Evolutionary conservation across 441 rosid genomes (phyloP).

Genomic region (Arabidopsis hybrid): DNA sequence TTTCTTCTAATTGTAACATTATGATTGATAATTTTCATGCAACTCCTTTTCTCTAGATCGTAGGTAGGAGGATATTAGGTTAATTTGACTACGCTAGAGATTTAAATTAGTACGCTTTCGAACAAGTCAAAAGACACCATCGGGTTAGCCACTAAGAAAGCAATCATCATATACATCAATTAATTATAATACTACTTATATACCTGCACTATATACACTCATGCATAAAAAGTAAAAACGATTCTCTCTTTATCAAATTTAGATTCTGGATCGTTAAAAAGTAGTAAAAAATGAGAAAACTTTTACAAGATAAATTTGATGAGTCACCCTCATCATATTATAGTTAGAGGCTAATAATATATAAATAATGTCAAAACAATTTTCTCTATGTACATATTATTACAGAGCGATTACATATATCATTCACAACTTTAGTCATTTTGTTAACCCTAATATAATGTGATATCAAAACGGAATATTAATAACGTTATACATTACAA

Average conservation of each 20-base stretch:
- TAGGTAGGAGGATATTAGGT: slow-evolving; percentile 27
- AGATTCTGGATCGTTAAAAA: neutral
- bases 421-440: no score
- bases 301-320: neutral
- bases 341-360: neutral
- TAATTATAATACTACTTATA: neutral
- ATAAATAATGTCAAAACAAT: neutral
- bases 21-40: slow-evolving; percentile 31
- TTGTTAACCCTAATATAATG: neutral
- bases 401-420: no score
- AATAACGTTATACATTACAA: no score
- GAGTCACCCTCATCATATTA: neutral
- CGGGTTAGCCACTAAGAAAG: slow-evolving; percentile 36
- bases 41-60: slow-evolving; percentile 9
- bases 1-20: slow-evolving; percentile 2
- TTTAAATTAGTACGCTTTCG: slow-evolving; percentile 28
- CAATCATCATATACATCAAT: slow-evolving; percentile 9
- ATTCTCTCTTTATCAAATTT: neutral
- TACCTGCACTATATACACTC: neutral
- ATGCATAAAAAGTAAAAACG: neutral
- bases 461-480: neutral
- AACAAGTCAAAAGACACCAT: slow-evolving; percentile 36
- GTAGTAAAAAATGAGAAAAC: neutral
- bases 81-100: slow-evolving; percentile 27
- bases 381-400: neutral